Conservation (phyloP, 495 filamentous ascomycete genomes). For the Neurospora sp. region DNA sequence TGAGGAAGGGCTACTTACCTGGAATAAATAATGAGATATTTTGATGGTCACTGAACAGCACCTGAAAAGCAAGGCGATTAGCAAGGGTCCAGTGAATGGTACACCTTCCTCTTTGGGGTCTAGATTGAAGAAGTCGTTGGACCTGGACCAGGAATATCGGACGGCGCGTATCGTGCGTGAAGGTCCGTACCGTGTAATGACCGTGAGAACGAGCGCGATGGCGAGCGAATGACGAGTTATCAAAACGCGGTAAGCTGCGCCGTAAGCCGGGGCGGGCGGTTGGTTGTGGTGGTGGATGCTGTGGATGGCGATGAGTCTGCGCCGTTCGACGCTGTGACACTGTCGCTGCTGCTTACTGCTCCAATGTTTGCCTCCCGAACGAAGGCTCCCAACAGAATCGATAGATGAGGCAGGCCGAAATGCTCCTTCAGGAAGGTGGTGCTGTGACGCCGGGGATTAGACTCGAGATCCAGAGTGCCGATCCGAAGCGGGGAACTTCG, state of each 20-base stretch:
- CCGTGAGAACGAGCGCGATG: not conserved
- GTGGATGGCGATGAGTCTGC: not conserved
- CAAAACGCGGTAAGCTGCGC: not conserved
- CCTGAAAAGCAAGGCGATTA: not conserved
- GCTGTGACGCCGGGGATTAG: not conserved
- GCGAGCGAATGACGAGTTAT: not conserved
- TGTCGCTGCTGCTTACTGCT: not conserved
- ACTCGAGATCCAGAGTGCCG: not conserved
- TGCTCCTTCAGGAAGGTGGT: not conserved
- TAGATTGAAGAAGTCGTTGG: not conserved
- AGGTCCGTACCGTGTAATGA: not conserved
- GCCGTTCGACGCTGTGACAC: not conserved
- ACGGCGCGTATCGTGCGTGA: not conserved
- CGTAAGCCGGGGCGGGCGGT: not conserved
- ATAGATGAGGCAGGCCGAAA: not conserved
- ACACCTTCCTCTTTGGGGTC: not conserved
- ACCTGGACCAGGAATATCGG: not conserved
- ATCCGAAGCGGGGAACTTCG: not conserved
- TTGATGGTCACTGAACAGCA: not conserved
- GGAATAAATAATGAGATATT: not conserved
- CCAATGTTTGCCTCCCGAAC: not conserved
- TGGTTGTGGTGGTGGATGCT: not conserved
- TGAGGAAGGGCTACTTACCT: not conserved
- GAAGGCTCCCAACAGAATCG: not conserved
- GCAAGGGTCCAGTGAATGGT: not conserved